Percentiles rank a stretch among this genome's conserved stretches.
phyloP scores from a whole-genome alignment of 495 filamentous ascomycete genomes.

The Lophiostoma macrostomum region DNA sequence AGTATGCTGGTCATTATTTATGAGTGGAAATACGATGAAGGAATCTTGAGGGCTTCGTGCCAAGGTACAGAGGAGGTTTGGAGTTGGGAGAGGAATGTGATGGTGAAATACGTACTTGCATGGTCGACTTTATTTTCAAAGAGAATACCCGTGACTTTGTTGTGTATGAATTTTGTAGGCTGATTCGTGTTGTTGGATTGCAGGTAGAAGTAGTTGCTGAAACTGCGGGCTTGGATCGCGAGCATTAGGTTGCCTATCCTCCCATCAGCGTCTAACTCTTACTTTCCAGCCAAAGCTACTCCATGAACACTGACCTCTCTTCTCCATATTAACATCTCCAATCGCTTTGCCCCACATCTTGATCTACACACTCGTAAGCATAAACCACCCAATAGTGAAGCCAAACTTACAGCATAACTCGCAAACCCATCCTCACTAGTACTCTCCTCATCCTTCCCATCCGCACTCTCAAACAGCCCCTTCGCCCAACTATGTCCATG shows the following conservation, averaged over 20 bases:
- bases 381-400: too few relatives aligned
- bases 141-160: constrained; percentile 85
- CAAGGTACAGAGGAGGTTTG: background rate
- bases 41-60: background rate
- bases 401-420: constrained; percentile 67
- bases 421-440: constrained; percentile 86
- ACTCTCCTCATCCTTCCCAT: constrained; percentile 90
- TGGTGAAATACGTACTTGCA: constrained; percentile 48
- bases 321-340: constrained; percentile 76
- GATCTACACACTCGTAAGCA: too few relatives aligned
- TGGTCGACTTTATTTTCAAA: constrained; percentile 98
- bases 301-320: constrained; percentile 56
- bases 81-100: background rate
- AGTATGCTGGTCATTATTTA: constrained; percentile 57
- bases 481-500: constrained; percentile 92
- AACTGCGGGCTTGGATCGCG: constrained; percentile 63
- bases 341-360: constrained; percentile 89
- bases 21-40: background rate
- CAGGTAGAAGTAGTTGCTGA: constrained; percentile 81
- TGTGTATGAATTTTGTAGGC: constrained; percentile 70
- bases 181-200: constrained; percentile 66
- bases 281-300: too few relatives aligned
- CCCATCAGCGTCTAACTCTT: background rate
- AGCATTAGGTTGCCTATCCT: constrained; percentile 67
- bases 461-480: constrained; percentile 77